Percentiles rank a stretch among this genome's conserved stretches.
Conservation (phyloP, 2,329 filamentous ascomycete genomes). For the Metarhizium humberi region DNA sequence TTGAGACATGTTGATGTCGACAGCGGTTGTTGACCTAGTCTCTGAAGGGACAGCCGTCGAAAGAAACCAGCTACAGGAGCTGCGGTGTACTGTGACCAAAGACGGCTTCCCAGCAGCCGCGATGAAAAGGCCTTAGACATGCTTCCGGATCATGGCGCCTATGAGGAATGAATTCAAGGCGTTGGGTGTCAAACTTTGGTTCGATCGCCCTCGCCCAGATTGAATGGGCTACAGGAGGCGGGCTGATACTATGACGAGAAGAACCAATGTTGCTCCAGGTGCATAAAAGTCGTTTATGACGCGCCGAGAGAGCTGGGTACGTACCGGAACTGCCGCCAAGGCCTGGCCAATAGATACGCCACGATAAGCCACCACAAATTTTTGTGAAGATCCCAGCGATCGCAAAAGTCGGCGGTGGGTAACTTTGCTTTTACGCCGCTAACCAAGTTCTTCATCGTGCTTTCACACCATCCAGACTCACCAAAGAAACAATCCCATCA, state of each 20-base stretch:
- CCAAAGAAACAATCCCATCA: background rate
- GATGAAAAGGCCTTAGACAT: slow-evolving; percentile 31
- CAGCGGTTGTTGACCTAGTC: slow-evolving; percentile 3
- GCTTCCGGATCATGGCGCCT: slow-evolving; percentile 29
- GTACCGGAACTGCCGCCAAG: background rate
- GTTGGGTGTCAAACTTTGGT: background rate
- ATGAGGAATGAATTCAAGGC: background rate
- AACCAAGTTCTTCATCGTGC: background rate
- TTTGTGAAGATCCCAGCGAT: slow-evolving; percentile 7
- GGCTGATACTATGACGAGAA: background rate
- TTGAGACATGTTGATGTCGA: background rate
- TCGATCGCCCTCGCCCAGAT: background rate
- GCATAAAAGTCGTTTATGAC: slow-evolving; percentile 27
- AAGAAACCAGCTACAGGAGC: slow-evolving; percentile 3
- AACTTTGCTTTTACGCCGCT: background rate
- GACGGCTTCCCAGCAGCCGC: slow-evolving; percentile 26
- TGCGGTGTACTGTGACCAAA: slow-evolving; percentile 19
- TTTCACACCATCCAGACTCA: no score
- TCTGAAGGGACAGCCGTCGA: background rate
- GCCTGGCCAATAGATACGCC: slow-evolving; percentile 27
- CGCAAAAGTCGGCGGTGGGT: background rate
- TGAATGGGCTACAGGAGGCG: background rate
- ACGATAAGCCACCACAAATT: slow-evolving; percentile 33
- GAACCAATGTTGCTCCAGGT: background rate
- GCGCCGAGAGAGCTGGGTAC: slow-evolving; percentile 16